Conservation (phyloP, 768 basidiomycete genomes). For the Boletus sp. region DNA sequence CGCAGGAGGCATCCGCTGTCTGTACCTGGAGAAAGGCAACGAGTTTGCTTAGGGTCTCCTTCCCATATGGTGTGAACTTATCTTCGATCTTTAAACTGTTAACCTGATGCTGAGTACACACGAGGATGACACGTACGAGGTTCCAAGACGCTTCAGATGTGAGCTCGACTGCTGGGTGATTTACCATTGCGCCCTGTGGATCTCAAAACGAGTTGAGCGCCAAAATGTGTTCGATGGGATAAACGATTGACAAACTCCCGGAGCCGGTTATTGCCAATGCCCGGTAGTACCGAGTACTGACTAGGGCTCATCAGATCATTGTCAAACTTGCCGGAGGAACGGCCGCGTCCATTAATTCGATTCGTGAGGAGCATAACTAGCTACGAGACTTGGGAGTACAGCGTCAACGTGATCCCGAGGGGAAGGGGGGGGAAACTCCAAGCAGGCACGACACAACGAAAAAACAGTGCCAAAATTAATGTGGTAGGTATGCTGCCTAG, state of each 20-base stretch:
- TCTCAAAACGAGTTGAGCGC: not conserved
- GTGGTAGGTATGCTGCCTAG: conserved; percentile 25
- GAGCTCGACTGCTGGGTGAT: conserved; percentile 71
- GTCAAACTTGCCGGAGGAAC: not conserved
- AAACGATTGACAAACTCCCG: not conserved
- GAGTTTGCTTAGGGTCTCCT: conserved; percentile 80
- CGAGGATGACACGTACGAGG: conserved; percentile 49
- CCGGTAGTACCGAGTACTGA: conserved; percentile 1
- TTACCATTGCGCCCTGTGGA: conserved; percentile 39
- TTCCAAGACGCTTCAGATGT: conserved; percentile 87
- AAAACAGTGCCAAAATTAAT: conserved; percentile 22
- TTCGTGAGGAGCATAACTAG: conserved; percentile 1
- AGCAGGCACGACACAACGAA: conserved; percentile 4
- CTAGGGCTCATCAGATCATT: no score
- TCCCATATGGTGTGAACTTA: conserved; percentile 89
- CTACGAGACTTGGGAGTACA: conserved; percentile 8
- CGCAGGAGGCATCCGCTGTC: conserved; percentile 8
- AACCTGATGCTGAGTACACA: not conserved
- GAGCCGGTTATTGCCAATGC: conserved; percentile 8
- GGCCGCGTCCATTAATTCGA: conserved; percentile 3
- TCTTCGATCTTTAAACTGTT: conserved; percentile 63
- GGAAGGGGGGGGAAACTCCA: no score
- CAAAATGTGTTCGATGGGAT: not conserved
- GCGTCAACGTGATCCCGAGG: not conserved
- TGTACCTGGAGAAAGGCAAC: conserved; percentile 79